phyloP scores from a whole-genome alignment of 2,329 filamentous ascomycete genomes.

The Fusarium transvaalense region DNA sequence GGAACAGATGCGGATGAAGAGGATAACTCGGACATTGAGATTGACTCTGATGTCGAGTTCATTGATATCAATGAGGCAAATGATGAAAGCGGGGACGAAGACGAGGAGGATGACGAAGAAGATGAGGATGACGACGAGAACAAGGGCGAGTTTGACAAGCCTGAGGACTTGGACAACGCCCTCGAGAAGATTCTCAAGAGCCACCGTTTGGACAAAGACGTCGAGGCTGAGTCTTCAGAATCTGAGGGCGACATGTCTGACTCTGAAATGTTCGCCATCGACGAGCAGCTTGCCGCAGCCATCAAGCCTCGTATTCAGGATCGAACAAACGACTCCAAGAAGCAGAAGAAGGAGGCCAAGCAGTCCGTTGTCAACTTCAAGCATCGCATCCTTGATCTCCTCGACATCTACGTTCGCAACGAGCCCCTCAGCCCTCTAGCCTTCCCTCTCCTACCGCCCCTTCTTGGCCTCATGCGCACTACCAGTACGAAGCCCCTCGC shows the following conservation, averaged over 20 bases:
- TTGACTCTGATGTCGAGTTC: slow-evolving; percentile 65
- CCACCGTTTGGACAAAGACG: slow-evolving; percentile 71
- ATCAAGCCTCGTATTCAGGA: slow-evolving; percentile 81
- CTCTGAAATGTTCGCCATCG: slow-evolving; percentile 92
- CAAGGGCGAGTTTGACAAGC: slow-evolving; percentile 57
- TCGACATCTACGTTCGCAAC: slow-evolving; percentile 86
- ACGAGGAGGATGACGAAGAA: slow-evolving; percentile 60
- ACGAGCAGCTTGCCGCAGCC: slow-evolving; percentile 84
- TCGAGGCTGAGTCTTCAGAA: slow-evolving; percentile 67
- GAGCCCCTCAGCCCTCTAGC: slow-evolving; percentile 76
- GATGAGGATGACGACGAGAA: slow-evolving; percentile 58
- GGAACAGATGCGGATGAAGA: slow-evolving; percentile 59
- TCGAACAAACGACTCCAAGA: slow-evolving; percentile 73
- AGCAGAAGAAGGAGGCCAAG: slow-evolving; percentile 88
- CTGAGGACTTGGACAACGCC: slow-evolving; percentile 74
- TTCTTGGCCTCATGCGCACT: slow-evolving; percentile 81
- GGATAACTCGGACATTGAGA: slow-evolving; percentile 61
- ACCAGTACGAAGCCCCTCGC: slow-evolving; percentile 81
- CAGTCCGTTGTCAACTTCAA: slow-evolving; percentile 95
- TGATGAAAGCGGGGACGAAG: slow-evolving; percentile 58
- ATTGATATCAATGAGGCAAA: slow-evolving; percentile 60
- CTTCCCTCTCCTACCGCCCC: slow-evolving; percentile 78
- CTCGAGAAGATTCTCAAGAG: slow-evolving; percentile 84
- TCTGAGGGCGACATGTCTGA: slow-evolving; percentile 90
- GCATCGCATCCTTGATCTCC: slow-evolving; percentile 87